These are phyloP conservation scores for Lentinus polychrous DNA, from an alignment of 1,284 basidiomycete genomes.

Conservation along the genomic window DNA sequence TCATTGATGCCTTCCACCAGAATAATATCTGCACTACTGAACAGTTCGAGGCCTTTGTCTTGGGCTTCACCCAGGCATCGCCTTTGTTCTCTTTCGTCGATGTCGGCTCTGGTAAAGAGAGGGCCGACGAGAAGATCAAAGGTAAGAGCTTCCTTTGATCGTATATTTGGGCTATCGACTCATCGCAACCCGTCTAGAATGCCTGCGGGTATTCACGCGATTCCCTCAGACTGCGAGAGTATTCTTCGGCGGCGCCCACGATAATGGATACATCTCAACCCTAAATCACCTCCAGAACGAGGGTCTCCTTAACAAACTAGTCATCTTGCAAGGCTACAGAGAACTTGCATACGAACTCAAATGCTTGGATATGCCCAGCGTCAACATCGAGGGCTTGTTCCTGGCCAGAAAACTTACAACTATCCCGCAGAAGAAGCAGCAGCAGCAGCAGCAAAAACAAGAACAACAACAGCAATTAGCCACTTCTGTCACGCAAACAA, in stretches of 20 bases:
- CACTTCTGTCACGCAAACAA: not conserved
- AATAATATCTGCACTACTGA: slow-evolving; percentile 31
- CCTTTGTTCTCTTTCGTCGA: slow-evolving; percentile 46
- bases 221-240: slow-evolving; percentile 38
- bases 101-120: slow-evolving; percentile 51
- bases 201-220: slow-evolving; percentile 36
- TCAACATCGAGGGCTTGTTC: slow-evolving; percentile 43
- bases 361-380: slow-evolving; percentile 33
- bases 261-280: slow-evolving; percentile 48
- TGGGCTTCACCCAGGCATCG: slow-evolving; percentile 40
- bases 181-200: no score
- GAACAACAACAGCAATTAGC: slow-evolving; percentile 15
- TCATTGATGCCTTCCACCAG: slow-evolving; percentile 31
- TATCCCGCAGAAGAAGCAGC: not conserved
- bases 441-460: slow-evolving; percentile 2
- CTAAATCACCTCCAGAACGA: slow-evolving; percentile 42
- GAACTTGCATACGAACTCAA: slow-evolving; percentile 39
- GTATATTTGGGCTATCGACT: no score
- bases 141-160: slow-evolving; percentile 23
- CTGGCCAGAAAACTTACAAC: slow-evolving; percentile 35
- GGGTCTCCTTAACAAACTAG: slow-evolving; percentile 40
- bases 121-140: slow-evolving; percentile 50
- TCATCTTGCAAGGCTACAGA: slow-evolving; percentile 44
- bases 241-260: slow-evolving; percentile 44
- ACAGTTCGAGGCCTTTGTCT: slow-evolving; percentile 38